These are phyloP conservation scores for Hygrophila difformis DNA, from an alignment of 257 asterid genomes.

Conservation along the genomic window DNA sequence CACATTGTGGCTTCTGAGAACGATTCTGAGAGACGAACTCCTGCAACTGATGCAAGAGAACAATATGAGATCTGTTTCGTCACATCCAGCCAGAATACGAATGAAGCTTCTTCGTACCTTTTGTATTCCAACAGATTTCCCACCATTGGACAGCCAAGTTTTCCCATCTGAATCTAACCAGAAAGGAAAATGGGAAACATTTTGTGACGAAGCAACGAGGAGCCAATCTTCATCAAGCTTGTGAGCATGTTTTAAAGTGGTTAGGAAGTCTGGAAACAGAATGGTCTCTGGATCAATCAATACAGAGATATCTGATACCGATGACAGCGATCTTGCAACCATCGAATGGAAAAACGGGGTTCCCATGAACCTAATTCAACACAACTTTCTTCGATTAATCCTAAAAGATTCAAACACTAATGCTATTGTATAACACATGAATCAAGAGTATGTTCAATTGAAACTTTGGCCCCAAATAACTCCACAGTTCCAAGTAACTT, in stretches of 20 bases:
- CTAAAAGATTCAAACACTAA: background rate
- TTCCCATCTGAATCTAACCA: conserved; percentile 45
- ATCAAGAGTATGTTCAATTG: too few species aligned
- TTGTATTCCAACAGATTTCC: conserved; percentile 23
- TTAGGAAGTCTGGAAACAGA: conserved; percentile 60
- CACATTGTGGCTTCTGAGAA: conserved; percentile 24
- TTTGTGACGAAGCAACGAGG: conserved; percentile 46
- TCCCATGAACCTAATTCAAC: conserved; percentile 53
- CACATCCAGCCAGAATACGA: conserved; percentile 15
- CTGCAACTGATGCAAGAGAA: conserved; percentile 55
- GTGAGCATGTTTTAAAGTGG: conserved; percentile 53
- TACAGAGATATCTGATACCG: conserved; percentile 63
- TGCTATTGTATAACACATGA: too few species aligned
- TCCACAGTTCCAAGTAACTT: background rate
- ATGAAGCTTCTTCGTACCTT: conserved; percentile 38
- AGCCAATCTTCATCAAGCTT: conserved; percentile 93
- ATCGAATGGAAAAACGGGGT: conserved; percentile 89
- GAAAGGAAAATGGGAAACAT: conserved; percentile 46
- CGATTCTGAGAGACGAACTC: conserved; percentile 33
- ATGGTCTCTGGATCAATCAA: conserved; percentile 66
- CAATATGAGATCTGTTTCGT: conserved; percentile 10
- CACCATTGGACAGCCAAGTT: conserved; percentile 44
- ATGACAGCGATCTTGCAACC: conserved; percentile 75
- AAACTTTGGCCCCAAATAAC: background rate
- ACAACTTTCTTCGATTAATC: conserved; percentile 5